Conservation (phyloP, 2,329 filamentous ascomycete species). For the Colletotrichum sp. region DNA sequence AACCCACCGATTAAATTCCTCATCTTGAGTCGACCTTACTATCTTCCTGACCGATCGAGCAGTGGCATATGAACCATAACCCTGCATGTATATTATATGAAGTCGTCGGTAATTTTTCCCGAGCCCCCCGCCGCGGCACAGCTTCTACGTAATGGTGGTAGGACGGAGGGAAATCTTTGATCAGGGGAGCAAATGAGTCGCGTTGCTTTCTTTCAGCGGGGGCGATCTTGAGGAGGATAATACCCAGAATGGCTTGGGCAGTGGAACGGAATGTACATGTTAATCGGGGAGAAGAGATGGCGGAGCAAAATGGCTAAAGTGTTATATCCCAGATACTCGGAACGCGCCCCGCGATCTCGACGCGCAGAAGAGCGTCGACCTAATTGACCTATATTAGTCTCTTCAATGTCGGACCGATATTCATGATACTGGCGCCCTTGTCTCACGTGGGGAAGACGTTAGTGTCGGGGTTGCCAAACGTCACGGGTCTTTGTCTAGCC, state of each 20-base stretch:
- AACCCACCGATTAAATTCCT: slow-evolving; percentile 35
- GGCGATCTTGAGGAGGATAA: slow-evolving; percentile 7
- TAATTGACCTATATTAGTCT: neutral
- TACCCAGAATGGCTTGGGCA: slow-evolving; percentile 13
- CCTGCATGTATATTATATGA: neutral
- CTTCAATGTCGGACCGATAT: neutral
- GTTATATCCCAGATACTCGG: neutral
- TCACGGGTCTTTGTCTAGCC: neutral
- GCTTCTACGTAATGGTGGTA: neutral
- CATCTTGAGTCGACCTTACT: neutral
- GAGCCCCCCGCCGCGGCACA: neutral
- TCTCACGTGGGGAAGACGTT: neutral
- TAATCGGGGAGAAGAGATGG: neutral
- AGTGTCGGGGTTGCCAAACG: neutral
- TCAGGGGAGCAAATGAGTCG: neutral
- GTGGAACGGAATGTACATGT: neutral
- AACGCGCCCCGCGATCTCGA: neutral
- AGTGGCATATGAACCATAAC: neutral
- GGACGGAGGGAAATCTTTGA: neutral
- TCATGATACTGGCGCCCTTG: neutral
- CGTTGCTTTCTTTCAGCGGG: neutral
- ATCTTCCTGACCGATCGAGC: neutral
- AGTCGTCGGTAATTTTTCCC: neutral
- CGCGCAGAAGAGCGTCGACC: neutral
- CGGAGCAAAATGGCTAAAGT: neutral